phyloP scores from a whole-genome alignment of 805 yeast genomes.

The Phaffomyces antillensis region DNA sequence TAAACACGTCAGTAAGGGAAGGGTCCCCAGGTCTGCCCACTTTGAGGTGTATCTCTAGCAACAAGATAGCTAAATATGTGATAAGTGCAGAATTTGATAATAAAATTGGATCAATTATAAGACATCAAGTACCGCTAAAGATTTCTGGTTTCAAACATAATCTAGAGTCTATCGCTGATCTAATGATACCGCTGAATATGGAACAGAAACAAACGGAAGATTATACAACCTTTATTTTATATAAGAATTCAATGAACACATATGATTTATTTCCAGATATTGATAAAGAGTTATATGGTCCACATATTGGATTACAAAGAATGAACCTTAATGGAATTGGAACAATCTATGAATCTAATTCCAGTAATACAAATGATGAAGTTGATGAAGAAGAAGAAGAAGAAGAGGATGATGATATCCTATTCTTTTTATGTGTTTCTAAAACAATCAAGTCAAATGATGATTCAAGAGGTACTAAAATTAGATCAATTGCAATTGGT shows the following conservation, averaged over 20 bases:
- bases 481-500: conserved; percentile 52
- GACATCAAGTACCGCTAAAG: conserved; percentile 49
- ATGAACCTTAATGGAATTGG: conserved; percentile 11
- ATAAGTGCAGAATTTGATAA: conserved; percentile 76
- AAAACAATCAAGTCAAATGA: conserved; percentile 35
- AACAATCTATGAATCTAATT: conserved; percentile 16
- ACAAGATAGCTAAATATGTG: conserved; percentile 43
- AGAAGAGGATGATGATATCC: conserved; percentile 27
- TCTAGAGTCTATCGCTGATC: conserved; percentile 38
- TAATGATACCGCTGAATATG: conserved; percentile 57
- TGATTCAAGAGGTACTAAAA: conserved; percentile 48
- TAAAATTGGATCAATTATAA: conserved; percentile 61
- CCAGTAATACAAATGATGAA: not conserved
- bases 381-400: not conserved
- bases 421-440: conserved; percentile 52
- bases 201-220: conserved; percentile 50
- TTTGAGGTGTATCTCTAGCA: conserved; percentile 2
- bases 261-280: conserved; percentile 17
- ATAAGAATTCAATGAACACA: conserved; percentile 26
- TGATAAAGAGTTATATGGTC: conserved; percentile 13
- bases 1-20: not conserved
- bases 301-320: conserved; percentile 7
- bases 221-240: conserved; percentile 49
- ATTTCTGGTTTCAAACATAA: conserved; percentile 30
- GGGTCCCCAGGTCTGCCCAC: conserved; percentile 1